Percentiles rank a stretch among this genome's conserved stretches.
phyloP scores from a whole-genome alignment of 805 yeast genomes.

The Sugiyamaella valdiviana region DNA sequence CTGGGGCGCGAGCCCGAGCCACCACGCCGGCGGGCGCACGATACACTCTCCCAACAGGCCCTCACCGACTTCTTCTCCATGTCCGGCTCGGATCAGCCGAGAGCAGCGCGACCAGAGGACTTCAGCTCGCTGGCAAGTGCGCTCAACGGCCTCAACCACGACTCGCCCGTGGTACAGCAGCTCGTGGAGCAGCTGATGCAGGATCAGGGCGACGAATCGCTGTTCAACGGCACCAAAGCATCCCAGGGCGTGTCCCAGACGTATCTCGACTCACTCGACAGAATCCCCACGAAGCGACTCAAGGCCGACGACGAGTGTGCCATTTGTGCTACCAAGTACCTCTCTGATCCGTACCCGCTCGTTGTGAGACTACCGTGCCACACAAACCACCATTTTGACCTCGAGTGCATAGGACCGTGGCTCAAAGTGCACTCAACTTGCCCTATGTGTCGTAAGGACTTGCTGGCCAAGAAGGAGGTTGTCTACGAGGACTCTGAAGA shows the following conservation, averaged over 20 bases:
- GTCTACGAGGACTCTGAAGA: conserved; percentile 43
- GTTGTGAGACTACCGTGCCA: conserved; percentile 71
- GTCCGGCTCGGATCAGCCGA: not conserved
- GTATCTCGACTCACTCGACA: conserved; percentile 68
- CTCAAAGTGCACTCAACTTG: conserved; percentile 54
- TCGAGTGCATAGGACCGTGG: conserved; percentile 92
- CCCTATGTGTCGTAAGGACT: conserved; percentile 78
- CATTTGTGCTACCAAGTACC: conserved; percentile 70
- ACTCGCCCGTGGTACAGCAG: conserved; percentile 15
- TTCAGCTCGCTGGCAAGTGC: conserved; percentile 9
- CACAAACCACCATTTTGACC: conserved; percentile 65
- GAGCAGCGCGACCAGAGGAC: conserved; percentile 5
- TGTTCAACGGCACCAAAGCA: not conserved
- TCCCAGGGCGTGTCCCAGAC: conserved; percentile 46
- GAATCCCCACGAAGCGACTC: conserved; percentile 48
- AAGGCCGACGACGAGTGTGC: conserved; percentile 60
- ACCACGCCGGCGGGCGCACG: not conserved
- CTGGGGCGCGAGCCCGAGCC: not conserved
- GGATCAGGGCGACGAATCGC: not conserved
- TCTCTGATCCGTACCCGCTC: conserved; percentile 69
- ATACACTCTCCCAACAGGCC: conserved; percentile 6
- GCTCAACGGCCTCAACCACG: conserved; percentile 10
- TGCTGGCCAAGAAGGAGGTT: conserved; percentile 44
- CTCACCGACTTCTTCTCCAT: conserved; percentile 10
- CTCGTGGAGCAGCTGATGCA: conserved; percentile 8